phyloP scores from a whole-genome alignment of 257 asterid species.

The Echites panduratus region DNA sequence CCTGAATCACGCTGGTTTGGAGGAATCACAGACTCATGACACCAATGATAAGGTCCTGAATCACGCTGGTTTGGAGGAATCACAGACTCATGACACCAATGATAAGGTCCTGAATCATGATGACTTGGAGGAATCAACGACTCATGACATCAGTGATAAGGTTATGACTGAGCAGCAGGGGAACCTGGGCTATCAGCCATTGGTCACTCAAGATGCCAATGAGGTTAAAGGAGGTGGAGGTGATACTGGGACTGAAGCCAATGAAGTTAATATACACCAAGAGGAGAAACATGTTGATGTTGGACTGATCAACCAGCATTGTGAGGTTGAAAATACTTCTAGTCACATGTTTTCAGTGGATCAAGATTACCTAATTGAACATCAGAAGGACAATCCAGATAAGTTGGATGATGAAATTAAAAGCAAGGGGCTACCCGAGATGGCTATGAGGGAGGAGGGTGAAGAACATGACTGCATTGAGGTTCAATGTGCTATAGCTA shows the following conservation, averaged over 20 bases:
- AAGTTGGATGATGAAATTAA: background rate
- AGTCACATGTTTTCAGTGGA: constrained; percentile 16
- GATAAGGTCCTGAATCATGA: too few relatives aligned
- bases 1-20: constrained; percentile 10
- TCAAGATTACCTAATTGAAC: constrained; percentile 31
- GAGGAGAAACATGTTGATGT: constrained; percentile 21
- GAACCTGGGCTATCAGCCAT: constrained; percentile 23
- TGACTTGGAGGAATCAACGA: constrained; percentile 13
- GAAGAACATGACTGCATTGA: constrained; percentile 23
- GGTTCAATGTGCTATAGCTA: background rate
- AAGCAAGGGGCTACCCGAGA: constrained; percentile 2
- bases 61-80: constrained; percentile 9
- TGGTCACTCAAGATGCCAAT: constrained; percentile 33
- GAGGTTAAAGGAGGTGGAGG: constrained; percentile 27
- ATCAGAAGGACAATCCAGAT: constrained; percentile 21
- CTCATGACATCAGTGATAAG: constrained; percentile 19
- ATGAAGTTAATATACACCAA: constrained; percentile 19
- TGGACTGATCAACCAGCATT: constrained; percentile 23
- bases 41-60: background rate
- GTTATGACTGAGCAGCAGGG: constrained; percentile 20
- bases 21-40: too few relatives aligned
- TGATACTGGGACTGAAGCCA: constrained; percentile 25
- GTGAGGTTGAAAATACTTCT: constrained; percentile 22
- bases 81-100: too few relatives aligned
- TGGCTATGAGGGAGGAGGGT: constrained; percentile 15